phyloP scores from a whole-genome alignment of 2,329 filamentous ascomycete species.

The Ascochyta rabiei region DNA sequence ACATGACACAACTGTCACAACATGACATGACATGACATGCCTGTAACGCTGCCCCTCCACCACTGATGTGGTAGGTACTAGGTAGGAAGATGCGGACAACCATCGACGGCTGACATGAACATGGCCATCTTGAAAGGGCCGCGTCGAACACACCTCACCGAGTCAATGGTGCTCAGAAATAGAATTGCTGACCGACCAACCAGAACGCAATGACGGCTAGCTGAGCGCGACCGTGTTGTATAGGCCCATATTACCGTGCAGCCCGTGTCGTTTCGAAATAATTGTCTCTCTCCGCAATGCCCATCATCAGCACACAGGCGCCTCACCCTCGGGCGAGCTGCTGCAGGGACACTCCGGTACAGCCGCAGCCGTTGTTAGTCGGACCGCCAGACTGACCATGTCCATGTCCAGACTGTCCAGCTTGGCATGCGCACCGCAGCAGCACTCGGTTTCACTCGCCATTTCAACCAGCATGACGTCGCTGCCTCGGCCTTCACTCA shows the following conservation, averaged over 20 bases:
- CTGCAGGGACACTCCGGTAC: conserved; percentile 23
- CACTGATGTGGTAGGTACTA: no score
- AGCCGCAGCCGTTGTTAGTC: conserved; percentile 4
- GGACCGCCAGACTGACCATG: neutral
- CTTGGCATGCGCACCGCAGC: neutral
- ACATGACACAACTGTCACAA: neutral
- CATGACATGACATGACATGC: conserved; percentile 14
- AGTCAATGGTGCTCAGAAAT: conserved; percentile 7
- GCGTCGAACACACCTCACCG: neutral
- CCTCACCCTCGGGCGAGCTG: conserved; percentile 7
- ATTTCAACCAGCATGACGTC: conserved; percentile 25
- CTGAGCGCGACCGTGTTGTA: conserved; percentile 11
- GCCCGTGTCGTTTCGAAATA: conserved; percentile 22
- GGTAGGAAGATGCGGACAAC: neutral
- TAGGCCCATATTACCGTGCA: conserved; percentile 10
- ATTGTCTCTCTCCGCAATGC: conserved; percentile 12
- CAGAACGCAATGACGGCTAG: conserved; percentile 6
- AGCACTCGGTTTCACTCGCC: conserved; percentile 3
- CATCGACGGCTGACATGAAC: conserved; percentile 1
- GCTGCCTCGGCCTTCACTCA: conserved; percentile 1
- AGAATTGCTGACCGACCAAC: conserved; percentile 13
- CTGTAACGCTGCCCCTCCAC: neutral
- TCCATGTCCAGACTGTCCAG: neutral
- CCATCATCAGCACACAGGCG: conserved; percentile 3
- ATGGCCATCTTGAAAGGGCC: neutral